phyloP scores from a whole-genome alignment of 1,284 basidiomycete genomes.

The Amylostereum areolatum region DNA sequence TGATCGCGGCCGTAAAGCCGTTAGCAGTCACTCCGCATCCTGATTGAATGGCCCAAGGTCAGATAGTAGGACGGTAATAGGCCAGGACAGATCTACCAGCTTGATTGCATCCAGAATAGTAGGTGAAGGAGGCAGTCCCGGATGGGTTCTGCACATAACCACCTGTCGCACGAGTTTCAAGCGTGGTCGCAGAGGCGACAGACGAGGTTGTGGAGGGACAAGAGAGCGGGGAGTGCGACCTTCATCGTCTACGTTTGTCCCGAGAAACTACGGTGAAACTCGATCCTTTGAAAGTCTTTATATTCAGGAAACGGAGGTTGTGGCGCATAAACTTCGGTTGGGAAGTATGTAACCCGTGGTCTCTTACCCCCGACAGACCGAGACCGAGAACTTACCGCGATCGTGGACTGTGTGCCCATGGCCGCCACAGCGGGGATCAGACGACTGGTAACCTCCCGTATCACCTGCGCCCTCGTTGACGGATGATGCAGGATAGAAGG shows the following conservation, averaged over 20 bases:
- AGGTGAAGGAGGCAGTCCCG: constrained; percentile 49
- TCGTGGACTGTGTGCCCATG: no score
- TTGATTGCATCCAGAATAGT: constrained; percentile 42
- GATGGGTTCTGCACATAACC: constrained; percentile 48
- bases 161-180: constrained; percentile 30
- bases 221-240: not conserved
- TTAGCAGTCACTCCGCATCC: constrained; percentile 47
- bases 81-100: constrained; percentile 28
- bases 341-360: no score
- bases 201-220: constrained; percentile 8
- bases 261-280: no score
- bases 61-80: not conserved
- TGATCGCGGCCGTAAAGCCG: constrained; percentile 52
- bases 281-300: no score
- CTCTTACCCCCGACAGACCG: no score
- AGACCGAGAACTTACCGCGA: no score
- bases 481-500: no score
- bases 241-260: not conserved
- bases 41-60: constrained; percentile 12
- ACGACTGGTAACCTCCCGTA: no score
- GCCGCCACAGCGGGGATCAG: no score
- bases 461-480: no score
- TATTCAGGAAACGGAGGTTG: no score
- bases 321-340: no score
- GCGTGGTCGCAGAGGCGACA: constrained; percentile 12